Percentiles rank a stretch among this genome's conserved stretches.
Conservation (phyloP, 202 grass and related monocot species). For the Zizania palustris region DNA sequence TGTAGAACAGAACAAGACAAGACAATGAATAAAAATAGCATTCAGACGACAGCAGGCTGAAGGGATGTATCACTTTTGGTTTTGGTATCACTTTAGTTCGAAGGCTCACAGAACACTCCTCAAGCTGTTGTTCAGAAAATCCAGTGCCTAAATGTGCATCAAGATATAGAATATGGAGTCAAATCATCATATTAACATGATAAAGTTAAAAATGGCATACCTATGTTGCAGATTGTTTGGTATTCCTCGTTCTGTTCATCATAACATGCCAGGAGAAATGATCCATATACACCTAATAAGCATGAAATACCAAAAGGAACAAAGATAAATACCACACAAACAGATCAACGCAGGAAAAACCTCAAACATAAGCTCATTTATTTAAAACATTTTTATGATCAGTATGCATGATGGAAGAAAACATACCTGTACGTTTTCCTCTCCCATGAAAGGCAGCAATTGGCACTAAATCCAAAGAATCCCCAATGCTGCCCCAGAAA, state of each 20-base stretch:
- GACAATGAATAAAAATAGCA: constrained; percentile 16
- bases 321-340: constrained; percentile 1
- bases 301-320: constrained; percentile 36
- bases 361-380: constrained; percentile 5
- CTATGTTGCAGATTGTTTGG: constrained; percentile 98
- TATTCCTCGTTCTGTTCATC: constrained; percentile 99
- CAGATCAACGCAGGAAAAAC: constrained; percentile 5
- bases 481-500: constrained; percentile 71
- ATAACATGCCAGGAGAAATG: constrained; percentile 93
- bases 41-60: constrained; percentile 6
- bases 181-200: constrained; percentile 28
- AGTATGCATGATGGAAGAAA: constrained; percentile 13
- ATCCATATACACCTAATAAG: constrained; percentile 88
- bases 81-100: constrained; percentile 84
- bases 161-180: constrained; percentile 17
- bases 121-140: constrained; percentile 96
- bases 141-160: constrained; percentile 72
- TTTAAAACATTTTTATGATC: constrained; percentile 21
- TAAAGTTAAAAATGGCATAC: constrained; percentile 41
- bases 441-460: constrained; percentile 95
- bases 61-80: constrained; percentile 75
- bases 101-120: constrained; percentile 82
- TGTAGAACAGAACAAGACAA: constrained; percentile 27
- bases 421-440: constrained; percentile 85
- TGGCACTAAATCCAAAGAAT: constrained; percentile 92